phyloP scores from a whole-genome alignment of 1,139 yeast species.

The Geotrichum aggregatum region DNA sequence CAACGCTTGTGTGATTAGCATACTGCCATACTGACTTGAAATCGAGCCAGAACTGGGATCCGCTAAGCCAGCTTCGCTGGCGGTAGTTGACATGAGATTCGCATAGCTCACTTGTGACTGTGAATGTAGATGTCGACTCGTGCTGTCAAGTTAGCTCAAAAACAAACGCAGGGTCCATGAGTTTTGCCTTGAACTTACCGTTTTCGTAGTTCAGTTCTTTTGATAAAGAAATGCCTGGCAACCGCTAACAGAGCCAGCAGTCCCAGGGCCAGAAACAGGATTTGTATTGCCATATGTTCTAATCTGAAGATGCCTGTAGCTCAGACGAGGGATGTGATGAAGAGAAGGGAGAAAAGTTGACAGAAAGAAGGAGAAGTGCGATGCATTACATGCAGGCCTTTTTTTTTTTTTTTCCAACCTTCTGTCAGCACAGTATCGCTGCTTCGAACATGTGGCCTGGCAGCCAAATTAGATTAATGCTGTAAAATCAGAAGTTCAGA shows the following conservation, averaged over 20 bases:
- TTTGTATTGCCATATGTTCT: background rate
- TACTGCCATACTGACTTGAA: conserved; percentile 11
- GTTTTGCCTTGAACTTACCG: no score
- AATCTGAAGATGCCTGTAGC: background rate
- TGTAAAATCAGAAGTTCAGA: no score
- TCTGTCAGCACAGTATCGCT: background rate
- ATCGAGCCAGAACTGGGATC: background rate
- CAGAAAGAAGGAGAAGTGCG: background rate
- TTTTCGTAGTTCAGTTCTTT: background rate
- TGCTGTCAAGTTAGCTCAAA: no score
- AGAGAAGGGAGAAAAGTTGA: background rate
- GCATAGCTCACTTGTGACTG: background rate
- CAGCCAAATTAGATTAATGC: background rate
- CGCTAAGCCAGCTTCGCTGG: background rate
- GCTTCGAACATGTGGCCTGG: background rate
- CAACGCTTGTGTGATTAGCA: conserved; percentile 10
- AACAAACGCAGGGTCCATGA: no score
- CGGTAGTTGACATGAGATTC: background rate
- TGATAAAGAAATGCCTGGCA: background rate
- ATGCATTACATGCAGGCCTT: background rate
- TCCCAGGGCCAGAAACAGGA: background rate
- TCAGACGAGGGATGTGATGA: no score
- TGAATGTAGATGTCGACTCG: no score
- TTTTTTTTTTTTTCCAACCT: background rate
- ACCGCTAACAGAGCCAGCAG: background rate